Base-by-base conservation (phyloP, 208 protist genomes). In the Tetramitus jugosus region DNA sequence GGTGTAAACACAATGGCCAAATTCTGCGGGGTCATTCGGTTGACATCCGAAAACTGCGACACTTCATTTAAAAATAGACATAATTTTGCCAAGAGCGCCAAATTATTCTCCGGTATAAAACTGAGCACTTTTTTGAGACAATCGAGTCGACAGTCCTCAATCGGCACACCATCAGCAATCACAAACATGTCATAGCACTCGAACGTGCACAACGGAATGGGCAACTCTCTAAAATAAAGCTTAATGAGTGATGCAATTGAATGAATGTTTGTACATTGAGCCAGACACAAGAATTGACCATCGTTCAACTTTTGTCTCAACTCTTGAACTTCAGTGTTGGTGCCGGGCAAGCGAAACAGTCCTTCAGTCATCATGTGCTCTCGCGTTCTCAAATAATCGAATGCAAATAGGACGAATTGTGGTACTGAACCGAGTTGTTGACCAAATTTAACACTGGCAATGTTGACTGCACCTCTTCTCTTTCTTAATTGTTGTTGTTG, bases 1-100 rank as follows among this genome's bases (percentile, higher is more conserved):
- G 68, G 68, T 40, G 68, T 43, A 60, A 76, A 76, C n/a, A 76
- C 69, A 60, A 76, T 60, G 2, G 69, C 69, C 1, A 76, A 31
- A 76, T 76, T 76, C 8, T 40, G 31, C 2, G 31, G 2, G n/a
- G 42, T 76, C 69, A 76, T 76, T 39, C 33, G 14, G 33, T 76
- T 76, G 6, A 2, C 17, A 8, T 40, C 23, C 0, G 42, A 60
- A 43, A 43, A 42, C 39, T 4, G n/a, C 3, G 31, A 39, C 0
- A 74, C 42, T 2, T 33, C 20, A 53, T 53, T 13, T 26, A 49
- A 74, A 53, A 74, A 74, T 17, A 35, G 8, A 10, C 3, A 33
- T 37, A 74, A 53, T 10, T 10, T 33, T 45, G 33, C 33, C 17
- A 74, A 37, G 7, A 43, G 23, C 29, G 4, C 7, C 3, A 23